Percentiles rank a stretch among this genome's conserved stretches.
Evolutionary conservation across 805 yeast genomes (phyloP).

Genomic region (Ogataea henricii): DNA sequence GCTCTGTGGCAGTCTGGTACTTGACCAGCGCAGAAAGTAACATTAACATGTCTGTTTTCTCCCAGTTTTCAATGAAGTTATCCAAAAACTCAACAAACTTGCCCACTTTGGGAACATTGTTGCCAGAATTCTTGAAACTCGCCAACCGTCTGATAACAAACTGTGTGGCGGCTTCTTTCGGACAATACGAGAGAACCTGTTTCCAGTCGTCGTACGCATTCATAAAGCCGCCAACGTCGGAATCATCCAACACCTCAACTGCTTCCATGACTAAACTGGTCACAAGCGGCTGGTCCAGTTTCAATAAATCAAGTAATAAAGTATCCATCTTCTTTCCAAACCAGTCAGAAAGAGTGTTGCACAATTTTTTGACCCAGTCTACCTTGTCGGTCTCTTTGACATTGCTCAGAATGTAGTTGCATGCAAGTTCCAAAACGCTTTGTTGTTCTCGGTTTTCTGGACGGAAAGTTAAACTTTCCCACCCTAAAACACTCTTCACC

Average conservation of each 20-base stretch:
- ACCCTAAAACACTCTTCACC: not conserved
- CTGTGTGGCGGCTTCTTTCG: not conserved
- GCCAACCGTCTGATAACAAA: not conserved
- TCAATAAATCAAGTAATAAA: not conserved
- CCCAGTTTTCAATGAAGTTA: not conserved
- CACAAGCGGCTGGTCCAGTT: not conserved
- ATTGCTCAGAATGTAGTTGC: not conserved
- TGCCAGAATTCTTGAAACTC: not conserved
- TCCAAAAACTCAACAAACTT: conserved; percentile 1
- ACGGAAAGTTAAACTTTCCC: not conserved
- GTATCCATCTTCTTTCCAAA: not conserved
- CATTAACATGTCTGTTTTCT: not conserved
- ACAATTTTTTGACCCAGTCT: not conserved
- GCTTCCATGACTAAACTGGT: not conserved
- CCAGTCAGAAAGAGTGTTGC: not conserved
- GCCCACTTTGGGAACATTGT: not conserved
- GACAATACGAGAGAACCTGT: not conserved
- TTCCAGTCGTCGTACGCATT: not conserved
- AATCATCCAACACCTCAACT: not conserved
- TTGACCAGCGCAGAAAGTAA: not conserved
- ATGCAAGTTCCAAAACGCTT: not conserved
- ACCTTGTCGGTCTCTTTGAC: not conserved
- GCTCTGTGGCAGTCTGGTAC: not conserved
- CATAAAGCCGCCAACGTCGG: not conserved
- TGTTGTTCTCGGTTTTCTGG: not conserved